These are phyloP conservation scores for Climacium dendroides DNA, from an alignment of 225 moss, liverwort and hornwort species.

Conservation along the genomic window DNA sequence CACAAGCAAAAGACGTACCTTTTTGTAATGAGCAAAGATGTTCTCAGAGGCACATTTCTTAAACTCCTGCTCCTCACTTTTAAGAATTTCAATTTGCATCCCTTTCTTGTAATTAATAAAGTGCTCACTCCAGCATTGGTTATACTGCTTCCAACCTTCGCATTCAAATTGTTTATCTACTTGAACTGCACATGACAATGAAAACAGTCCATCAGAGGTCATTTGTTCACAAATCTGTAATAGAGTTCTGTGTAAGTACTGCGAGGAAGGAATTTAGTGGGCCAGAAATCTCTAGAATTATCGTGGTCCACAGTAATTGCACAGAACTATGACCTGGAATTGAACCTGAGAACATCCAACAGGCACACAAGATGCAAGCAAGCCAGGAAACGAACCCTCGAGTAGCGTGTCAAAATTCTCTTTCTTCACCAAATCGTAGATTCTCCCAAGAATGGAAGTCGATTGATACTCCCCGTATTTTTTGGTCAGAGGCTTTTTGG, in stretches of 20 bases:
- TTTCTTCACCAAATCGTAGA: background rate
- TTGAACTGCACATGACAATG: background rate
- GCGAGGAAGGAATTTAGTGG: too few relatives aligned
- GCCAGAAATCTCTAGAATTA: too few relatives aligned
- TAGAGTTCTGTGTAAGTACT: background rate
- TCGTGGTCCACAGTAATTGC: background rate
- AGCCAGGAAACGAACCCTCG: background rate
- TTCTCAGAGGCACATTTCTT: background rate
- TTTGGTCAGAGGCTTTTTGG: background rate
- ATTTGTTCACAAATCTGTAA: background rate
- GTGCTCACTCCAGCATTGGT: background rate
- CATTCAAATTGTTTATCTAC: background rate
- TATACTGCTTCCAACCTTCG: background rate
- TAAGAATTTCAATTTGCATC: background rate
- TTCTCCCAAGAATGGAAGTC: conserved; percentile 12
- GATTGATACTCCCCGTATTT: background rate
- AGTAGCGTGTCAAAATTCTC: background rate
- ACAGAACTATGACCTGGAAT: background rate
- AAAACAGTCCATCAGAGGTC: background rate
- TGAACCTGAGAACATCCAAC: background rate
- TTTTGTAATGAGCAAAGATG: background rate
- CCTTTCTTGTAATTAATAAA: background rate
- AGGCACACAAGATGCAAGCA: background rate
- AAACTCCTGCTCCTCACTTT: background rate
- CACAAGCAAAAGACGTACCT: background rate